Conservation (phyloP, 140 eudicot genomes). For the Eryngium alpinum region DNA sequence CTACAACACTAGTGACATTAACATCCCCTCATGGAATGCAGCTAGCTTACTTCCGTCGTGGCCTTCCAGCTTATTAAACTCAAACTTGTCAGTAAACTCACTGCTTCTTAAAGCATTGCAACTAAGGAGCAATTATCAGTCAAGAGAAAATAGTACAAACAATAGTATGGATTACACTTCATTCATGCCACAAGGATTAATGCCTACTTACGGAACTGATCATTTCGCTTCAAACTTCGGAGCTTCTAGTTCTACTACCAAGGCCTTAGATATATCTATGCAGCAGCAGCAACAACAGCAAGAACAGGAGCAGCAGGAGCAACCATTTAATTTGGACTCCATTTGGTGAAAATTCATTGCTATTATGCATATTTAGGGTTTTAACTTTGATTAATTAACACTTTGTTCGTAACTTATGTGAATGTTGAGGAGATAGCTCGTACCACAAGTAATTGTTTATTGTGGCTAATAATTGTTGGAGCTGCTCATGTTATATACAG, state of each 20-base stretch:
- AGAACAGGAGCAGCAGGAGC: slow-evolving; percentile 46
- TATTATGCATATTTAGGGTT: slow-evolving; percentile 8
- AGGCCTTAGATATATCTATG: slow-evolving; percentile 34
- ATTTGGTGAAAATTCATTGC: slow-evolving; percentile 37
- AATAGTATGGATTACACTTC: slow-evolving; percentile 26
- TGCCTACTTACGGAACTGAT: slow-evolving; percentile 20
- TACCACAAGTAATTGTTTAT: neutral
- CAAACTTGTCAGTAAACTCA: slow-evolving; percentile 62
- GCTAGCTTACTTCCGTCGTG: slow-evolving; percentile 38
- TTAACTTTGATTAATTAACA: slow-evolving; percentile 8
- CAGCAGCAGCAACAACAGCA: slow-evolving; percentile 18
- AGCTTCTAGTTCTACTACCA: slow-evolving; percentile 51
- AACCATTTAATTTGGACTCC: slow-evolving; percentile 76
- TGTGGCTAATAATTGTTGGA: slow-evolving; percentile 13
- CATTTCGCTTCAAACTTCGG: slow-evolving; percentile 25
- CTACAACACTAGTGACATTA: slow-evolving; percentile 20
- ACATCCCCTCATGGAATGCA: slow-evolving; percentile 25
- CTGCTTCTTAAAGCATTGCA: slow-evolving; percentile 76
- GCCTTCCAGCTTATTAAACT: slow-evolving; percentile 49
- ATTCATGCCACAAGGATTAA: slow-evolving; percentile 45
- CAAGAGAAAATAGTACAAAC: slow-evolving; percentile 36
- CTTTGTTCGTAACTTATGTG: neutral
- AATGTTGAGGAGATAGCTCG: neutral
- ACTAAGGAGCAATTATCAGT: slow-evolving; percentile 37
- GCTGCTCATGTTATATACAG: neutral